Conservation (phyloP, 305 asterid genomes). For the Stenogyne calaminthoides region DNA sequence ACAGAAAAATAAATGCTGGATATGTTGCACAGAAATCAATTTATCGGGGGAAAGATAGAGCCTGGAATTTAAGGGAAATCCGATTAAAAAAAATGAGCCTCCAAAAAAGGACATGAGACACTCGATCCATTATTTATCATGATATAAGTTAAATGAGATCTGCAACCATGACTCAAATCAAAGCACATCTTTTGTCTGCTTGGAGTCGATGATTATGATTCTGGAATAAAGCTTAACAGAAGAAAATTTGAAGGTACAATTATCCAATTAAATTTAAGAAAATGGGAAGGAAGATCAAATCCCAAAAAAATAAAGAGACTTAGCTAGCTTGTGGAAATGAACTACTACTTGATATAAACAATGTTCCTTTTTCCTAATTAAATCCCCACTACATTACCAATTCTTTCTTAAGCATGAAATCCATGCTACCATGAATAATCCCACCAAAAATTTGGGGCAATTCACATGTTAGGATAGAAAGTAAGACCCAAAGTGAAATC, state of each 20-base stretch:
- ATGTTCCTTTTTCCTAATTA: conserved; percentile 5
- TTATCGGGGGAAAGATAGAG: background rate
- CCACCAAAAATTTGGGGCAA: background rate
- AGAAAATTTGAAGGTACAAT: background rate
- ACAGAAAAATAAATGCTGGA: conserved; percentile 11
- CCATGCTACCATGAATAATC: background rate
- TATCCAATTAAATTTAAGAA: background rate
- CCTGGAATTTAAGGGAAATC: background rate
- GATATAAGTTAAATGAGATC: background rate
- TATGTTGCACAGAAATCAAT: background rate
- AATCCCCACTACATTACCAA: background rate
- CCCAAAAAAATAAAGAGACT: background rate
- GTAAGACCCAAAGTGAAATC: background rate
- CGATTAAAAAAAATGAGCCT: background rate
- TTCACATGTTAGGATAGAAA: background rate
- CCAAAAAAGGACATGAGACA: conserved; percentile 2
- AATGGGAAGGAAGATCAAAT: background rate
- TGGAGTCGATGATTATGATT: background rate
- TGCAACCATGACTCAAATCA: background rate
- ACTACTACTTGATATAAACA: background rate
- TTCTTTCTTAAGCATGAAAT: background rate
- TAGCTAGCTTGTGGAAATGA: background rate
- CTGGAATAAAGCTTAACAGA: background rate
- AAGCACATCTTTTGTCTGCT: background rate
- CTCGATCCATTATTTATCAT: background rate